Conservation (phyloP, 2,329 filamentous ascomycete genomes). For the Monosporascus sp. region DNA sequence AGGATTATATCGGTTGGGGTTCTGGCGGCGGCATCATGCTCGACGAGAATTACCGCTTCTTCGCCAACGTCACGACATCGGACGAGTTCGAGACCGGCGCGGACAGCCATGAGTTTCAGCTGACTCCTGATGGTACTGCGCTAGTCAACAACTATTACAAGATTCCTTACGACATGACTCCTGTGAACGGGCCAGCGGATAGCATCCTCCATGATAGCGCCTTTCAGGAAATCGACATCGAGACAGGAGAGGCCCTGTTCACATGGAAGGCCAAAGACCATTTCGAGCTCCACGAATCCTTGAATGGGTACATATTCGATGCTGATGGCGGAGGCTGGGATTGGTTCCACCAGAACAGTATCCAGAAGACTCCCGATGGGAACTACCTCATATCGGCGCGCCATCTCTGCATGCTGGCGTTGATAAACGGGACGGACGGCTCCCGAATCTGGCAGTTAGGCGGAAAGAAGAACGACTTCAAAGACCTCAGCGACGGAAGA, state of each 20-base stretch:
- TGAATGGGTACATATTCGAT: slow-evolving; percentile 13
- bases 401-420: slow-evolving; percentile 19
- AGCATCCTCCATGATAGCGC: slow-evolving; percentile 29
- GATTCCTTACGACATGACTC: slow-evolving; percentile 23
- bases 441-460: slow-evolving; percentile 28
- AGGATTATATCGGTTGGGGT: slow-evolving; percentile 19
- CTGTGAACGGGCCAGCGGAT: slow-evolving; percentile 25
- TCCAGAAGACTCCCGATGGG: slow-evolving; percentile 26
- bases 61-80: slow-evolving; percentile 32
- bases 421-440: slow-evolving; percentile 23
- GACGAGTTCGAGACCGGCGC: slow-evolving; percentile 25
- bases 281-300: slow-evolving; percentile 20
- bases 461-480: slow-evolving; percentile 27
- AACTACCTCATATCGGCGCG: slow-evolving; percentile 30
- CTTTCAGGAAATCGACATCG: slow-evolving; percentile 34
- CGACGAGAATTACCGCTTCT: slow-evolving; percentile 30
- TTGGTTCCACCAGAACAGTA: slow-evolving; percentile 30
- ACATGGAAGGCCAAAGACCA: slow-evolving; percentile 31
- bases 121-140: slow-evolving; percentile 35
- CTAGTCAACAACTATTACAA: slow-evolving; percentile 37
- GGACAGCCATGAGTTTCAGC: slow-evolving; percentile 37
- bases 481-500: slow-evolving; percentile 24
- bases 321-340: slow-evolving; percentile 18
- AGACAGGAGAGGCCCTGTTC: slow-evolving; percentile 31
- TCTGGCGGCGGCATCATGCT: slow-evolving; percentile 23